These are phyloP conservation scores for Wolfiporia cocos DNA, from an alignment of 1,284 basidiomycete species.

Conservation along the genomic window DNA sequence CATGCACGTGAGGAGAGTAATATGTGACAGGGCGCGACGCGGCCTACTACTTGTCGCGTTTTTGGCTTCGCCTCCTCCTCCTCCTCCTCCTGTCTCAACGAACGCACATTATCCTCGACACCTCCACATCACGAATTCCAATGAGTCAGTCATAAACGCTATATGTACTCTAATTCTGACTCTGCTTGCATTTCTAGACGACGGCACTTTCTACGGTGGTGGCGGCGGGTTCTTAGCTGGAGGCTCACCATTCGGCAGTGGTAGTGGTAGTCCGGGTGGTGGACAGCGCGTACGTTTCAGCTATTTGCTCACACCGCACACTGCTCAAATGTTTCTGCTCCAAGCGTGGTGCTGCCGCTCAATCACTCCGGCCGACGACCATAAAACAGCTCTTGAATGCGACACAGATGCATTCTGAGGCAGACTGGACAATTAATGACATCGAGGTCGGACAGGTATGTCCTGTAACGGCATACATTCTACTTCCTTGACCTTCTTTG, in stretches of 20 bases:
- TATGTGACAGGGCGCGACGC: too few species aligned
- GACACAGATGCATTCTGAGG: conserved; percentile 80
- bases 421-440: conserved; percentile 83
- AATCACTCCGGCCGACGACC: conserved; percentile 83
- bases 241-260: conserved; percentile 38
- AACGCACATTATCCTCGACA: too few species aligned
- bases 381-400: conserved; percentile 78
- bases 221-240: conserved; percentile 36
- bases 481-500: background rate
- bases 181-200: background rate
- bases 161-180: too few species aligned
- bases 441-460: conserved; percentile 77
- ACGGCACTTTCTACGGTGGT: conserved; percentile 13
- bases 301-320: too few species aligned
- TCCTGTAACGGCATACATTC: conserved; percentile 4
- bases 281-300: too few species aligned
- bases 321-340: too few species aligned
- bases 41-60: too few species aligned
- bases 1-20: too few species aligned
- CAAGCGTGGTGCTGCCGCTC: conserved; percentile 30
- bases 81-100: too few species aligned
- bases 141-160: too few species aligned
- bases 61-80: too few species aligned
- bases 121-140: too few species aligned
- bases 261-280: conserved; percentile 38